These are phyloP conservation scores for Xylaria grammica DNA, from an alignment of 495 filamentous ascomycete species.

Conservation along the genomic window DNA sequence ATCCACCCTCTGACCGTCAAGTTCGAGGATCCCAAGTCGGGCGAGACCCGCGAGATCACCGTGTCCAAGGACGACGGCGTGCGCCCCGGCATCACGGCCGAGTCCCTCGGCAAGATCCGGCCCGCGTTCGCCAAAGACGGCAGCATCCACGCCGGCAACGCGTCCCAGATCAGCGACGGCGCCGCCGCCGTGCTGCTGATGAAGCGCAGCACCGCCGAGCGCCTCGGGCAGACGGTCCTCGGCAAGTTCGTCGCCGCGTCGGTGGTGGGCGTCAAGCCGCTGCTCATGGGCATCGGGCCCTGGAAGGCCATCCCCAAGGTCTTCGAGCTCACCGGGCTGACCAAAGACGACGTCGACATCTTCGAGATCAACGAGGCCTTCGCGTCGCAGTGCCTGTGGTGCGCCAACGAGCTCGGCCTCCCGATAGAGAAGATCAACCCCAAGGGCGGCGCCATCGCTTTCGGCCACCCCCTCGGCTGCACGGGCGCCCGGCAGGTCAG, in stretches of 20 bases:
- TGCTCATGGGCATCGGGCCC: slow-evolving; percentile 95
- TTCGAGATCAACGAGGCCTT: slow-evolving; percentile 99
- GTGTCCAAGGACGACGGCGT: slow-evolving; percentile 90
- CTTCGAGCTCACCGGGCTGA: slow-evolving; percentile 78
- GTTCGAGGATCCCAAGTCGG: slow-evolving; percentile 85
- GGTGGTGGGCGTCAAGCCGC: slow-evolving; percentile 86
- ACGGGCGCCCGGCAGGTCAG: slow-evolving; percentile 93
- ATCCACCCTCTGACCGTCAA: slow-evolving; percentile 86
- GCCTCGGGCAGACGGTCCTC: slow-evolving; percentile 83
- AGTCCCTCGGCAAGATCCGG: slow-evolving; percentile 86
- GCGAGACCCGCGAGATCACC: slow-evolving; percentile 81
- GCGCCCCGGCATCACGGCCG: slow-evolving; percentile 80
- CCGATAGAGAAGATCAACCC: slow-evolving; percentile 88
- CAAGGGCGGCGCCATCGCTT: slow-evolving; percentile 98
- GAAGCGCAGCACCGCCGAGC: slow-evolving; percentile 90
- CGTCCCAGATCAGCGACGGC: slow-evolving; percentile 92
- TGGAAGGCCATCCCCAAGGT: slow-evolving; percentile 96
- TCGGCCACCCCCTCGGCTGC: slow-evolving; percentile 94
- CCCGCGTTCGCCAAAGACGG: slow-evolving; percentile 92
- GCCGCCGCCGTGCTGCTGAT: slow-evolving; percentile 95
- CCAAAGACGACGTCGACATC: slow-evolving; percentile 91
- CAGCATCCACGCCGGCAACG: slow-evolving; percentile 94
- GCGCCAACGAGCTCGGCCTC: slow-evolving; percentile 83
- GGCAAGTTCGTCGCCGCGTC: slow-evolving; percentile 84
- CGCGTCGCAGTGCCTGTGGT: slow-evolving; percentile 93